phyloP scores from a whole-genome alignment of 805 yeast genomes.

The Saitoella complicata region DNA sequence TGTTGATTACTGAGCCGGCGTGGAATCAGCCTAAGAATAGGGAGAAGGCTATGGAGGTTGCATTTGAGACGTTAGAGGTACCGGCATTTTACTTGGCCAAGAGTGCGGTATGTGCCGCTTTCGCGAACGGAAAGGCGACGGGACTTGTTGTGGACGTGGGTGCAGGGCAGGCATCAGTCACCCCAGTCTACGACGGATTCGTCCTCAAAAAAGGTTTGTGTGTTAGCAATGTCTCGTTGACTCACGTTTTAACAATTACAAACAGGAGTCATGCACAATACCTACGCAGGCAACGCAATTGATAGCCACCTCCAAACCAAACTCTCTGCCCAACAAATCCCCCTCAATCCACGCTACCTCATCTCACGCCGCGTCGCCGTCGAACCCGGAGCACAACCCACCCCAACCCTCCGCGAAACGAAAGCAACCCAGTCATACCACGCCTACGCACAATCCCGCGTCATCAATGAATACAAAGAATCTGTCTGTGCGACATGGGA shows the following conservation, averaged over 20 bases:
- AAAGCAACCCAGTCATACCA: conserved; percentile 20
- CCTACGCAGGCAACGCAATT: conserved; percentile 73
- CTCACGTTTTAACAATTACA: not conserved
- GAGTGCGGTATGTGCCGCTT: conserved; percentile 53
- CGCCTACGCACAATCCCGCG: conserved; percentile 25
- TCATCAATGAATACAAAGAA: conserved; percentile 35
- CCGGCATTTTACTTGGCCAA: conserved; percentile 65
- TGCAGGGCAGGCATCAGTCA: conserved; percentile 47
- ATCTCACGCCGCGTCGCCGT: conserved; percentile 22
- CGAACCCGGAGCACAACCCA: conserved; percentile 21
- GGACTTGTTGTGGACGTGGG: conserved; percentile 76
- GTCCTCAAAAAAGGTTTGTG: conserved; percentile 13
- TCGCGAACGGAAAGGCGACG: conserved; percentile 61
- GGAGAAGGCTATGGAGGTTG: conserved; percentile 45
- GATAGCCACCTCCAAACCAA: conserved; percentile 44
- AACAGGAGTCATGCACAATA: conserved; percentile 28
- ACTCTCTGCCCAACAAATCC: conserved; percentile 24
- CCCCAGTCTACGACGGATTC: conserved; percentile 36
- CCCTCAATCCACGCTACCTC: conserved; percentile 21
- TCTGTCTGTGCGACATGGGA: conserved; percentile 25
- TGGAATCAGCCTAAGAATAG: conserved; percentile 53
- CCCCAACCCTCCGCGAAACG: not conserved
- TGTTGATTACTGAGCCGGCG: conserved; percentile 44
- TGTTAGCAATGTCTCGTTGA: not conserved
- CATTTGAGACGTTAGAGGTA: conserved; percentile 56